A percentile compares a stretch with the other conserved stretches of the same genome.
phyloP scores from a whole-genome alignment of 2,329 filamentous ascomycete genomes.

The Daldinia sp. region DNA sequence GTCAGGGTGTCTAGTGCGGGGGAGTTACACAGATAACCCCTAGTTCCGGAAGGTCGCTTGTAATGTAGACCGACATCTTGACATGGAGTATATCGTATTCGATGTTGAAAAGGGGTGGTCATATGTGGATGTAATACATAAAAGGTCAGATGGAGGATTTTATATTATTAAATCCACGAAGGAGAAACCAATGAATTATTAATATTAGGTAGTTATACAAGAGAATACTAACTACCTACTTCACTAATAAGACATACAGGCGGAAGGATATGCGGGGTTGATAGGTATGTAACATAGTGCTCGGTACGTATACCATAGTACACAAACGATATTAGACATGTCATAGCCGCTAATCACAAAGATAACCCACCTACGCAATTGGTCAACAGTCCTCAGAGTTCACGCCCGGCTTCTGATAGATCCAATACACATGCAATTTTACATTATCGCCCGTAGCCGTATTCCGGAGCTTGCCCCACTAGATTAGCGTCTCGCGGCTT shows the following conservation, averaged over 20 bases:
- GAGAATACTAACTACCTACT: neutral
- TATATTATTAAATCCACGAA: neutral
- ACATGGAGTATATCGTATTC: neutral
- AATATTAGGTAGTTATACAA: neutral
- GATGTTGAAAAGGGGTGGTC: neutral
- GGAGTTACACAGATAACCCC: slow-evolving; percentile 16
- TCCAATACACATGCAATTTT: neutral
- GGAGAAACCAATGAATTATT: neutral
- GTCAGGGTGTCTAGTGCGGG: slow-evolving; percentile 18
- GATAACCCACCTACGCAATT: slow-evolving; percentile 9
- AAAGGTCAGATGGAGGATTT: neutral
- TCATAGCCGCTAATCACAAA: slow-evolving; percentile 10
- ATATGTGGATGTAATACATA: neutral
- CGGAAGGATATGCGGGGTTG: neutral
- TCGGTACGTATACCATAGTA: neutral
- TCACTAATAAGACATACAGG: neutral
- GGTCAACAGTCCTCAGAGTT: slow-evolving; percentile 11
- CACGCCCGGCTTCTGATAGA: neutral
- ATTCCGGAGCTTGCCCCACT: slow-evolving; percentile 39
- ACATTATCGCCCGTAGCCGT: slow-evolving; percentile 30
- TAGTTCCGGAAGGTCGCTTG: slow-evolving; percentile 19
- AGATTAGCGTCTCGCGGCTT: slow-evolving; percentile 19
- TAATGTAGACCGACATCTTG: neutral
- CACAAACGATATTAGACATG: slow-evolving; percentile 13
- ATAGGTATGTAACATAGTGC: neutral